These are phyloP conservation scores for Teratosphaeria epicoccoides DNA, from an alignment of 2,329 filamentous ascomycete genomes.

Conservation along the genomic window DNA sequence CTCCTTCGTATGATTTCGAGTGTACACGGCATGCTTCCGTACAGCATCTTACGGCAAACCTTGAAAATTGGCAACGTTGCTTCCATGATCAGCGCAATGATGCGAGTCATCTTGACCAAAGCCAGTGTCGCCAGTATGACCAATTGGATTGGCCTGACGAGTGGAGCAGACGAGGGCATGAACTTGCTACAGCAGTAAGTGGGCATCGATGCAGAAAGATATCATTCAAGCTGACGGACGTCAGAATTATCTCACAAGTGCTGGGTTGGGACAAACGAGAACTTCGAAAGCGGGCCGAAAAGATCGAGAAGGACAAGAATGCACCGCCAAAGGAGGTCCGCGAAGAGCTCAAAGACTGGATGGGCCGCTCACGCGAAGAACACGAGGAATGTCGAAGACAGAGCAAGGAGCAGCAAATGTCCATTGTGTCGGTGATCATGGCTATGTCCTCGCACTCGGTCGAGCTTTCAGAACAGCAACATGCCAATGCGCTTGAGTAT, in stretches of 20 bases:
- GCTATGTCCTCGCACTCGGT: conserved; percentile 37
- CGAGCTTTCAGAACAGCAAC: conserved; percentile 48
- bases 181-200: conserved; percentile 58
- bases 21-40: conserved; percentile 60
- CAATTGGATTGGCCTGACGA: conserved; percentile 67
- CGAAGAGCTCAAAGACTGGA: conserved; percentile 49
- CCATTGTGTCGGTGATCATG: conserved; percentile 59
- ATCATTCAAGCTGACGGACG: background rate
- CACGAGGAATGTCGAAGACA: conserved; percentile 50
- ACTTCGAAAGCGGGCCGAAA: conserved; percentile 54
- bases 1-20: conserved; percentile 60
- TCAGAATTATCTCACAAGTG: conserved; percentile 61
- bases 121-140: conserved; percentile 62
- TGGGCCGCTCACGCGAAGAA: conserved; percentile 41
- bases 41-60: conserved; percentile 61
- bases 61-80: conserved; percentile 68
- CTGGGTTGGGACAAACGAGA: conserved; percentile 63
- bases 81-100: conserved; percentile 68
- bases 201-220: background rate
- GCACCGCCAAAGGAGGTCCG: conserved; percentile 51
- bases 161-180: conserved; percentile 65
- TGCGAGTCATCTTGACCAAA: conserved; percentile 65
- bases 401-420: conserved; percentile 45
- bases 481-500: conserved; percentile 57
- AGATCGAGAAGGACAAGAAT: conserved; percentile 53